phyloP scores from a whole-genome alignment of 208 protist genomes.

The Trichomonas vaginalis region DNA sequence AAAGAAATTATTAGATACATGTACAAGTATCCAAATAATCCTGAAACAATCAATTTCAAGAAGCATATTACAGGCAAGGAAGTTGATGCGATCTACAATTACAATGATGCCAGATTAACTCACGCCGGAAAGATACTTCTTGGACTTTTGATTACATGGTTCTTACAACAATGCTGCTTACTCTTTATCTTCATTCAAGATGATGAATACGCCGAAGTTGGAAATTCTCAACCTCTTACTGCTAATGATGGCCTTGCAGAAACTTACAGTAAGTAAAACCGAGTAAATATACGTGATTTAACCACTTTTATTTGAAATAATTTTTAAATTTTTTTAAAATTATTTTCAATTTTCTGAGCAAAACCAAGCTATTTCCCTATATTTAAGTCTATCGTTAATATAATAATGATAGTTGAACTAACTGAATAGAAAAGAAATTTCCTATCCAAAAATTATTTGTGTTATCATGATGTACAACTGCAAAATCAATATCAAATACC shows the following conservation, averaged over 20 bases:
- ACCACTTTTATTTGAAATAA: too few relatives aligned
- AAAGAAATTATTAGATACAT: background rate
- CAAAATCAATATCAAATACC: too few relatives aligned
- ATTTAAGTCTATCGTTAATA: too few relatives aligned
- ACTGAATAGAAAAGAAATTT: too few relatives aligned
- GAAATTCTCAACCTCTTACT: background rate
- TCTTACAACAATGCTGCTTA: background rate
- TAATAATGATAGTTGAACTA: too few relatives aligned
- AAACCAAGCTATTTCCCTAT: too few relatives aligned
- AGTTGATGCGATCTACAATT: background rate
- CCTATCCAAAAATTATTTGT: too few relatives aligned
- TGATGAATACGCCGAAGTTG: background rate
- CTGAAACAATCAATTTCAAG: background rate
- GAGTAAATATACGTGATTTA: too few relatives aligned
- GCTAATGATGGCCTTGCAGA: background rate
- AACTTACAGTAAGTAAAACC: background rate
- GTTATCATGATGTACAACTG: too few relatives aligned
- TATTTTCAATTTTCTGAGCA: too few relatives aligned
- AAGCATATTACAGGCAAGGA: background rate
- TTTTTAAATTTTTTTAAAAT: too few relatives aligned
- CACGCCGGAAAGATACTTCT: background rate
- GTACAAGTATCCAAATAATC: background rate
- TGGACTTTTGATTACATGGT: background rate
- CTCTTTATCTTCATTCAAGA: background rate
- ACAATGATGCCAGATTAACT: background rate